These are phyloP conservation scores for Purpureocillium takamizusanense DNA, from an alignment of 2,329 filamentous ascomycete species.

Conservation along the genomic window DNA sequence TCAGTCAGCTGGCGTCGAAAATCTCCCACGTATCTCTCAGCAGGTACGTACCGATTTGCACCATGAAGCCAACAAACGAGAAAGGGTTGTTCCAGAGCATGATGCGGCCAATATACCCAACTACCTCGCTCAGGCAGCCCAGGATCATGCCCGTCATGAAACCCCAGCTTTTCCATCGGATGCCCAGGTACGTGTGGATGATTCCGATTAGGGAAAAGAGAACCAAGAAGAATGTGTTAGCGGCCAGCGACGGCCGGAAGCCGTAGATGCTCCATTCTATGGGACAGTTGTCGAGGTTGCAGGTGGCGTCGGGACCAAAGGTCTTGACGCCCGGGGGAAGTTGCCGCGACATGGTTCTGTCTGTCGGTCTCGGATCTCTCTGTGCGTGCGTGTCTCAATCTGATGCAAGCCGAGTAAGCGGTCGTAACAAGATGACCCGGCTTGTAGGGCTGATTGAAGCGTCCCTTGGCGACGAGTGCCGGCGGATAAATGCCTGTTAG, in stretches of 20 bases:
- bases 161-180: conserved; percentile 36
- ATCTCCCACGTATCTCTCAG: neutral
- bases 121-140: conserved; percentile 47
- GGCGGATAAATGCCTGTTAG: too few species aligned
- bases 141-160: conserved; percentile 43
- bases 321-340: conserved; percentile 11
- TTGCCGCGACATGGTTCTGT: conserved; percentile 3
- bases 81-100: conserved; percentile 50
- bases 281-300: conserved; percentile 37
- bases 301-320: conserved; percentile 37
- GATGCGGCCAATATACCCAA: conserved; percentile 55
- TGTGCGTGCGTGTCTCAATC: neutral
- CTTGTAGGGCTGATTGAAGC: too few species aligned
- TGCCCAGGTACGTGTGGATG: conserved; percentile 34
- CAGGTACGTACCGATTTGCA: conserved; percentile 48
- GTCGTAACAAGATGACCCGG: too few species aligned
- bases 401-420: too few species aligned
- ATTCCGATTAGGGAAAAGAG: conserved; percentile 35
- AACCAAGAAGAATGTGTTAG: conserved; percentile 42
- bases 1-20: neutral
- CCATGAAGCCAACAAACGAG: conserved; percentile 48
- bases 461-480: too few species aligned
- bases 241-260: conserved; percentile 43
- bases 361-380: too few species aligned
- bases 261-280: conserved; percentile 39